Conservation (phyloP, 768 basidiomycete species). For the Galerina marginata region DNA sequence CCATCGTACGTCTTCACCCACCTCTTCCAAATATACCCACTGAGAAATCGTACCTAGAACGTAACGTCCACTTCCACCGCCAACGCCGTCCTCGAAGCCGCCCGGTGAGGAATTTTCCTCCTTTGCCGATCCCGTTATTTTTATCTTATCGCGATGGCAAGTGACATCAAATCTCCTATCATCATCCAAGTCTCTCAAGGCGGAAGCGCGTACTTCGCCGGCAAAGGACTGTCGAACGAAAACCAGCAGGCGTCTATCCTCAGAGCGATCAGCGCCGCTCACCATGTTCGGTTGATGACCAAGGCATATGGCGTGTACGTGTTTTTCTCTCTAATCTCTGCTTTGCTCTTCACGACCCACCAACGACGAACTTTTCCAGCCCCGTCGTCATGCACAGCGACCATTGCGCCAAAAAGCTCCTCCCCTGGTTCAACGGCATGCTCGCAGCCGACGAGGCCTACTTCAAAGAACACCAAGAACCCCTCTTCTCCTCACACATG, state of each 20-base stretch:
- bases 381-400: slow-evolving; percentile 98
- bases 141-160: slow-evolving; percentile 36
- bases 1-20: slow-evolving; percentile 74
- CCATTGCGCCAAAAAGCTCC: slow-evolving; percentile 97
- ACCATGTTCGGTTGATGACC: slow-evolving; percentile 87
- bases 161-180: slow-evolving; percentile 96
- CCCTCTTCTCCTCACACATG: slow-evolving; percentile 98
- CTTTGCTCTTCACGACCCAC: no score
- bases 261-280: slow-evolving; percentile 91
- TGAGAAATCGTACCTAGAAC: slow-evolving; percentile 59
- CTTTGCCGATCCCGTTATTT: slow-evolving; percentile 8
- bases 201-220: slow-evolving; percentile 93
- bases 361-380: slow-evolving; percentile 40
- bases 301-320: slow-evolving; percentile 92
- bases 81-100: slow-evolving; percentile 95
- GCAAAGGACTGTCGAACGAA: slow-evolving; percentile 94
- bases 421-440: slow-evolving; percentile 99
- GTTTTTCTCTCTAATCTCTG: not conserved
- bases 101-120: slow-evolving; percentile 57
- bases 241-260: slow-evolving; percentile 93
- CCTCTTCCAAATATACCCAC: slow-evolving; percentile 4
- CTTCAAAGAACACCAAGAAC: slow-evolving; percentile 85
- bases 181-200: slow-evolving; percentile 98
- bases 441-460: slow-evolving; percentile 94
- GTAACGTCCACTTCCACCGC: slow-evolving; percentile 95